Evolutionary conservation across 2,329 filamentous ascomycete genomes (phyloP).

Genomic region (Colletotrichum lupini): DNA sequence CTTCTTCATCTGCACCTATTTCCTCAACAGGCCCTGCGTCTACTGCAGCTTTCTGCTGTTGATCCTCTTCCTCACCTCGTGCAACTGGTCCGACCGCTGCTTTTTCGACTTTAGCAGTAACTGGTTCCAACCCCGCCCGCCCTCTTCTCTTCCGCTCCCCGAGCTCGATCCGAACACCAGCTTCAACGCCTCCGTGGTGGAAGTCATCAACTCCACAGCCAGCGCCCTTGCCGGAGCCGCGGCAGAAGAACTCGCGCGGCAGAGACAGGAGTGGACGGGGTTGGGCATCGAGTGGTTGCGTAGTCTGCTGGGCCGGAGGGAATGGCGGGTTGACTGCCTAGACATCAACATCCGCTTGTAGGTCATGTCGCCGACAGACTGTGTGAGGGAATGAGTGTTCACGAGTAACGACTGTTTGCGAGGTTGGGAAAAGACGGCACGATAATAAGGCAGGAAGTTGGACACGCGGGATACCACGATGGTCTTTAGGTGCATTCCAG

Average conservation of each 20-base stretch:
- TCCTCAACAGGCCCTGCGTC: constrained; percentile 94
- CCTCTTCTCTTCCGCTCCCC: constrained; percentile 44
- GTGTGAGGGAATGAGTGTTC: neutral
- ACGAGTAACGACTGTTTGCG: constrained; percentile 9
- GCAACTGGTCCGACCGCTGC: constrained; percentile 88
- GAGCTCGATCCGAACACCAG: constrained; percentile 44
- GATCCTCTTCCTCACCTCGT: constrained; percentile 92
- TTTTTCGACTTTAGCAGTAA: constrained; percentile 94
- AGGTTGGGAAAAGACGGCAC: neutral
- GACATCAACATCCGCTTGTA: constrained; percentile 86
- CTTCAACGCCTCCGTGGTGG: constrained; percentile 62
- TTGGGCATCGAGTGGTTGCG: constrained; percentile 88
- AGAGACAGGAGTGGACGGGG: constrained; percentile 75
- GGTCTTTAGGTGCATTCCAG: constrained; percentile 15
- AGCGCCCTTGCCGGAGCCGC: constrained; percentile 74
- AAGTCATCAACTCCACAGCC: constrained; percentile 76
- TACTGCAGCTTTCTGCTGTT: constrained; percentile 97
- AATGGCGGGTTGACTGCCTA: constrained; percentile 92
- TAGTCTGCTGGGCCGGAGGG: constrained; percentile 81
- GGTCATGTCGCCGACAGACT: constrained; percentile 31
- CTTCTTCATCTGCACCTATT: constrained; percentile 93
- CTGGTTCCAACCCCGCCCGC: constrained; percentile 88
- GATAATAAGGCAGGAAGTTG: neutral
- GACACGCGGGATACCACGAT: constrained; percentile 3
- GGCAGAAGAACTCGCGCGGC: constrained; percentile 68